Conservation (phyloP, 495 filamentous ascomycete genomes). For the Delitschia confertaspora region DNA sequence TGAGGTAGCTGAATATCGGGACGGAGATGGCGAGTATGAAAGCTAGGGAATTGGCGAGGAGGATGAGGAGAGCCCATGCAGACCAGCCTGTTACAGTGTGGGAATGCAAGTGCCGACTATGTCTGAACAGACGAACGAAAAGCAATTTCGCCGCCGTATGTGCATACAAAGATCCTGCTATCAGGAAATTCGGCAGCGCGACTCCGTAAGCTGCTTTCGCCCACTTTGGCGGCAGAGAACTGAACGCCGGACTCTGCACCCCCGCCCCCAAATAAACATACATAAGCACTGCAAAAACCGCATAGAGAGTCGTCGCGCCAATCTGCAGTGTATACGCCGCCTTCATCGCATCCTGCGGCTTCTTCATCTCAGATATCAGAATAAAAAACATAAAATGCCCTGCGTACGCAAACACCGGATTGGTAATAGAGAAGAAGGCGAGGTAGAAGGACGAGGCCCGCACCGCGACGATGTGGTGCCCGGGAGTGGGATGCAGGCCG, state of each 20-base stretch:
- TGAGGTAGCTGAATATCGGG: conserved; percentile 47
- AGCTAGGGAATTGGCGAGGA: conserved; percentile 39
- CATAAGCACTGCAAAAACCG: conserved; percentile 44
- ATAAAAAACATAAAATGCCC: conserved; percentile 47
- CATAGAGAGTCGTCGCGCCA: conserved; percentile 46
- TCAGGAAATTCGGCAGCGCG: conserved; percentile 40
- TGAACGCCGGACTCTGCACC: conserved; percentile 44
- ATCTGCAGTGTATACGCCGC: conserved; percentile 39
- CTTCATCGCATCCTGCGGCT: conserved; percentile 49
- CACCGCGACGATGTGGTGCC: conserved; percentile 19
- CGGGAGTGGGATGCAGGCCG: conserved; percentile 31
- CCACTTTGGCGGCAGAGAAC: conserved; percentile 38
- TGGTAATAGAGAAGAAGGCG: conserved; percentile 37
- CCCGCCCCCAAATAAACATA: conserved; percentile 47
- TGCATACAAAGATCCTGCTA: conserved; percentile 45
- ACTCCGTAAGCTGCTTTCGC: conserved; percentile 45
- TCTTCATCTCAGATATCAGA: conserved; percentile 51
- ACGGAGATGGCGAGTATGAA: conserved; percentile 46
- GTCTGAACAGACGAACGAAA: conserved; percentile 42
- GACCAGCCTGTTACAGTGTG: conserved; percentile 45
- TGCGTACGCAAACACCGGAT: conserved; percentile 40
- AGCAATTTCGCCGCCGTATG: conserved; percentile 46
- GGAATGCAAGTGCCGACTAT: conserved; percentile 41
- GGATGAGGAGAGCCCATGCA: conserved; percentile 41
- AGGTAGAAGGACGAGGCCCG: conserved; percentile 31